Evolutionary conservation across 257 asterid genomes (phyloP), one percentile per base, ranked within the genome.

Genomic region (Cynanchum wilfordii): DNA sequence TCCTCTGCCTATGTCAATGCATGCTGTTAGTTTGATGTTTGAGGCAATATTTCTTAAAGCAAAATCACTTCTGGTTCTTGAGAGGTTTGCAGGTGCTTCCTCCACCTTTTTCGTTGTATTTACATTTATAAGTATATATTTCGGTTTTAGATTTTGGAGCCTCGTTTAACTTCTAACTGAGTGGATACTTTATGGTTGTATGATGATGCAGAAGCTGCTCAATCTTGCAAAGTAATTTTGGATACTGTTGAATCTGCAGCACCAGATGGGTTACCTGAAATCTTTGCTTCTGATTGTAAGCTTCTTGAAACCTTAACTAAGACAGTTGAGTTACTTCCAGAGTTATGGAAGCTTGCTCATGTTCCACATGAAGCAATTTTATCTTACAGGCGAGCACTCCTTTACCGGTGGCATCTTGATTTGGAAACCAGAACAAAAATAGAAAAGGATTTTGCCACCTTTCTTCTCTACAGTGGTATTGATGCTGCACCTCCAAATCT

Each of bases 21-120:
- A 93, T 75, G 96, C 97, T 7, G 96, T 89, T 52, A 90, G 93
- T 85, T 81, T 93, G 84, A 96, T 93, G 45, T 73, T 90, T 42
- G 98, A 93, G 81, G 98, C 98, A 40, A 86, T 89, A 74, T 91
- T 84, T 72, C 94, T 93, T 79, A 93, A 93, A 88, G 93, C 95
- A 65, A 90, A 84, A 81, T 90, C 98, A 42, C 87, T 90, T 60
- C 90, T 87, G 78, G 89, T 83, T 75, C 96, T 90, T 42, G 89
- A 88, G 76, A 93, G 89, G 83, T 93, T 86, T 75, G 79, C 88
- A 87, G 98, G 98, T 92, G 79, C 76, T 76, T 73, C 74, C 65
- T 65, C 40, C 3, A 58, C 30, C 58, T 64, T 80, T 38, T 66
- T 74, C 47, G 16, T 15, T 24, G 68, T 65, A 20, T 16, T 16